Percentiles rank a stretch among this genome's conserved stretches.
Evolutionary conservation across 2,329 filamentous ascomycete genomes (phyloP).

Genomic region (Aspergillus ochraceus): DNA sequence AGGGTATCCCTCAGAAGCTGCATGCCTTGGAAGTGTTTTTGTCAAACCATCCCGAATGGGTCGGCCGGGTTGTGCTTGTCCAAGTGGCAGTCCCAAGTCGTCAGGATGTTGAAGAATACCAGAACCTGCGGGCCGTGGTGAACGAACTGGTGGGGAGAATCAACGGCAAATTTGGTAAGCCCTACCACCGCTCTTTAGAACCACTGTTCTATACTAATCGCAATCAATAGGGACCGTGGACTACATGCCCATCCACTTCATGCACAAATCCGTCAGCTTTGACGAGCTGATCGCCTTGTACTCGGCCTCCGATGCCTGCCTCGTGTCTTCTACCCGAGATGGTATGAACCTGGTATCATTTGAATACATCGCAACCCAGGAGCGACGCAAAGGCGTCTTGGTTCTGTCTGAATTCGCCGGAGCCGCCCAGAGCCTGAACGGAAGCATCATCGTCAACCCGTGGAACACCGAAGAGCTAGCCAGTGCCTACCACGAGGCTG

Average conservation of each 20-base stretch:
- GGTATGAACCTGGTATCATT: constrained; percentile 97
- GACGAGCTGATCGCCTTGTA: constrained; percentile 91
- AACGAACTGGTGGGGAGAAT: constrained; percentile 94
- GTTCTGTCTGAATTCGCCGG: constrained; percentile 93
- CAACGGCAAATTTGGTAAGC: constrained; percentile 80
- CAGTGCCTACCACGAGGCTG: constrained; percentile 86
- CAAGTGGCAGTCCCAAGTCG: constrained; percentile 90
- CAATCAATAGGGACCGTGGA: constrained; percentile 69
- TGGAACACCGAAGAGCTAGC: constrained; percentile 98
- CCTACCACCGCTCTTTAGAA: neutral
- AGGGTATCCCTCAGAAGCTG: constrained; percentile 92
- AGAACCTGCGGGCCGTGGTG: constrained; percentile 87
- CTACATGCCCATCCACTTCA: constrained; percentile 97
- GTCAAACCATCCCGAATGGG: constrained; percentile 93
- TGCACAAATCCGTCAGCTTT: constrained; percentile 89
- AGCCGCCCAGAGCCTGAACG: constrained; percentile 86
- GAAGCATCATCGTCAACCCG: constrained; percentile 87
- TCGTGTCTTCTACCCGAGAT: constrained; percentile 86
- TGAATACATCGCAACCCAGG: constrained; percentile 91
- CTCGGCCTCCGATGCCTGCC: constrained; percentile 81
- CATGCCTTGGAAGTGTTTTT: constrained; percentile 93
- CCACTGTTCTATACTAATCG: constrained; percentile 9
- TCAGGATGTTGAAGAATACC: constrained; percentile 94
- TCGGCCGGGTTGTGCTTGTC: constrained; percentile 89
- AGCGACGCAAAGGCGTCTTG: constrained; percentile 83